A percentile compares a stretch with the other conserved stretches of the same genome.
Evolutionary conservation across 352 stramenopile genomes (phyloP).

Genomic region (Phytophthora macrochlamydospora): DNA sequence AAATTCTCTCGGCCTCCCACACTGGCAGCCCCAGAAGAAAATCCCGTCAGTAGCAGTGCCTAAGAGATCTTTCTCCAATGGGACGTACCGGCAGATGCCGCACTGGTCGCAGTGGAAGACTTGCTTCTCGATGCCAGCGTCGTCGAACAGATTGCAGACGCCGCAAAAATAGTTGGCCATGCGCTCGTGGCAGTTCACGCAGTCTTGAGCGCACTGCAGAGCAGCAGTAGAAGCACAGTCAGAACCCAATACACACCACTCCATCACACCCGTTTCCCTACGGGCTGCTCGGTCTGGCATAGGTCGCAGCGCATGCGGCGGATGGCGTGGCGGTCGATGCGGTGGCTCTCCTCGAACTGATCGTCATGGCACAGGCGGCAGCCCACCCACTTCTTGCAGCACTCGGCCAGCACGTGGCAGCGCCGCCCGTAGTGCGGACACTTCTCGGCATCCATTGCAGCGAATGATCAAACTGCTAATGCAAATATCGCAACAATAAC

Average conservation of each 20-base stretch:
- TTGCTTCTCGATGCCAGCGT: conserved; percentile 60
- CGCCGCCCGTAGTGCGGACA: conserved; percentile 71
- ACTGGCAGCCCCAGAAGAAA: conserved; percentile 22
- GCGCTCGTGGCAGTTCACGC: conserved; percentile 41
- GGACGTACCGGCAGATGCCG: conserved; percentile 70
- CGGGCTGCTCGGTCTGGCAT: conserved; percentile 64
- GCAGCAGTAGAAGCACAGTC: not conserved
- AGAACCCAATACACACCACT: not conserved
- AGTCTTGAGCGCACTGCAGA: conserved; percentile 61
- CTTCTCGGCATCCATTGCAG: not conserved
- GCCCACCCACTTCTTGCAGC: conserved; percentile 74
- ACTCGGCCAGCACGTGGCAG: conserved; percentile 74
- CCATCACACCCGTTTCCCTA: conserved; percentile 22
- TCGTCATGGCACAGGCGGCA: conserved; percentile 79
- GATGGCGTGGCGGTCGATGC: conserved; percentile 82
- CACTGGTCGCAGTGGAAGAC: conserved; percentile 81
- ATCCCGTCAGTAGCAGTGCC: no score
- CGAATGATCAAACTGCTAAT: no score
- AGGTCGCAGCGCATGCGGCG: conserved; percentile 66
- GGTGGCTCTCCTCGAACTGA: conserved; percentile 51
- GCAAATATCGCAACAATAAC: no score
- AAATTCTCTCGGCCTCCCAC: conserved; percentile 81
- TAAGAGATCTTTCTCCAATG: not conserved
- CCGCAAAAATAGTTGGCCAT: conserved; percentile 74
- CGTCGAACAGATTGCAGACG: conserved; percentile 79